Evolutionary conservation across 2,329 filamentous ascomycete species (phyloP).

Genomic region (Neoarthrinium moseri): DNA sequence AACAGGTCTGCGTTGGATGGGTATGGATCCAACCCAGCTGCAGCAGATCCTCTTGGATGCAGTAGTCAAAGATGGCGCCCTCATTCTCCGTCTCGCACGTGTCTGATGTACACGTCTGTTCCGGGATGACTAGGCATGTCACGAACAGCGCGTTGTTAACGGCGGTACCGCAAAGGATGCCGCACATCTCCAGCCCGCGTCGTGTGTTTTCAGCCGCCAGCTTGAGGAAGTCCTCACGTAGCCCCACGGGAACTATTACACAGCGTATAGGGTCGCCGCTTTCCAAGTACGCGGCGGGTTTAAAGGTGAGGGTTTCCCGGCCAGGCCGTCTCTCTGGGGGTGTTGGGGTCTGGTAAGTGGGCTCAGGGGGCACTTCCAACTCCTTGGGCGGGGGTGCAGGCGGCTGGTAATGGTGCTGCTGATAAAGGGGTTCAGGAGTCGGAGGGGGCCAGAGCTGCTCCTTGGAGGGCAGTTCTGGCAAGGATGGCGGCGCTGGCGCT

Average conservation of each 20-base stretch:
- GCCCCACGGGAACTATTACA: constrained; percentile 76
- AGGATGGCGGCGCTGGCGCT: constrained; percentile 8
- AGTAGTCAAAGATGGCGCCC: constrained; percentile 81
- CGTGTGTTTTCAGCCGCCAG: constrained; percentile 75
- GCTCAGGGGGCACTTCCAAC: constrained; percentile 13
- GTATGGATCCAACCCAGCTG: constrained; percentile 98
- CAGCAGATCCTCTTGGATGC: constrained; percentile 78
- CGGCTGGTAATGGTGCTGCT: constrained; percentile 15
- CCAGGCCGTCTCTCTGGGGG: constrained; percentile 28
- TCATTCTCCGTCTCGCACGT: constrained; percentile 95
- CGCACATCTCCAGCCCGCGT: constrained; percentile 87
- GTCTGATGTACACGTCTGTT: constrained; percentile 85
- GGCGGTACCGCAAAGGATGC: constrained; percentile 85
- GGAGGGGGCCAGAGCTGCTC: constrained; percentile 18
- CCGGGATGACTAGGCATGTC: constrained; percentile 82
- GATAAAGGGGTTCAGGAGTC: constrained; percentile 12
- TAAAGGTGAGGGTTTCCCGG: constrained; percentile 71
- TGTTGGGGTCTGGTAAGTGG: too few species aligned
- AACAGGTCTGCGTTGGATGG: constrained; percentile 93
- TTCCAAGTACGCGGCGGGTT: constrained; percentile 83
- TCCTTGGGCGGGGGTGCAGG: constrained; percentile 30
- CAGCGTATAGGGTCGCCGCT: constrained; percentile 84
- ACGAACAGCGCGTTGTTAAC: constrained; percentile 95
- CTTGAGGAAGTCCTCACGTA: constrained; percentile 73
- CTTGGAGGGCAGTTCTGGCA: constrained; percentile 30